These are phyloP conservation scores for Plectosphaerella sp. DNA, from an alignment of 2,329 filamentous ascomycete species.

Conservation along the genomic window DNA sequence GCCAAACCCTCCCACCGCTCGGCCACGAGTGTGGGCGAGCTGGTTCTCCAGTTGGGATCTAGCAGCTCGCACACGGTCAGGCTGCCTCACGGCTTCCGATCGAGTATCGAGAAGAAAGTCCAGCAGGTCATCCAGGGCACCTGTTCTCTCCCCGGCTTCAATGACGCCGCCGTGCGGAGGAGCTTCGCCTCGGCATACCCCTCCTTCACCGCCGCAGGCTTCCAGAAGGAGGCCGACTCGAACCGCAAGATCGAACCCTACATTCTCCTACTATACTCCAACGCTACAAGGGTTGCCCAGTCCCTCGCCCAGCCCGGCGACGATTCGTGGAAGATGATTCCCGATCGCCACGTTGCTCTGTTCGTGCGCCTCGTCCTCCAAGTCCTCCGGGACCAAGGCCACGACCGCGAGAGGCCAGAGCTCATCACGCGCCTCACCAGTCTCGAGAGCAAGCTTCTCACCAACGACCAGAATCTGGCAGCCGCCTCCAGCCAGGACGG, in stretches of 20 bases:
- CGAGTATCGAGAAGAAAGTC: slow-evolving; percentile 63
- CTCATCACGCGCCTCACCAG: slow-evolving; percentile 72
- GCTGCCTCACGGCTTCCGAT: slow-evolving; percentile 52
- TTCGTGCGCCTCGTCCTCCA: slow-evolving; percentile 84
- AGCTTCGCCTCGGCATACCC: slow-evolving; percentile 95
- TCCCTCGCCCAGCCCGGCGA: slow-evolving; percentile 75
- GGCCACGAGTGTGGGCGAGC: slow-evolving; percentile 74
- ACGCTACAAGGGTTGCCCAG: slow-evolving; percentile 80
- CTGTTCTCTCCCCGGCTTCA: slow-evolving; percentile 83
- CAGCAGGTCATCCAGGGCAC: slow-evolving; percentile 75
- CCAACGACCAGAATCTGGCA: slow-evolving; percentile 86
- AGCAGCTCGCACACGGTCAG: slow-evolving; percentile 46
- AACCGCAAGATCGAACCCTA: slow-evolving; percentile 89
- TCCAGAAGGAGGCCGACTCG: slow-evolving; percentile 89
- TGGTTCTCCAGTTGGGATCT: slow-evolving; percentile 79
- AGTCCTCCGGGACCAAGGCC: slow-evolving; percentile 78
- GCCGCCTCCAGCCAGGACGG: slow-evolving; percentile 56
- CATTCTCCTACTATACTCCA: slow-evolving; percentile 93
- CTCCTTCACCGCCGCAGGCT: slow-evolving; percentile 81
- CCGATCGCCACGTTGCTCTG: slow-evolving; percentile 89
- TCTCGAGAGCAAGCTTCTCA: slow-evolving; percentile 88
- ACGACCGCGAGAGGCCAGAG: slow-evolving; percentile 80
- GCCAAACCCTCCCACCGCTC: slow-evolving; percentile 56
- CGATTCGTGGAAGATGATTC: slow-evolving; percentile 85
- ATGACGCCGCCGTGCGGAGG: slow-evolving; percentile 84